Percentiles rank a stretch among this genome's conserved stretches.
phyloP scores from a whole-genome alignment of 768 basidiomycete species.

The Asterophora lycoperdoides region DNA sequence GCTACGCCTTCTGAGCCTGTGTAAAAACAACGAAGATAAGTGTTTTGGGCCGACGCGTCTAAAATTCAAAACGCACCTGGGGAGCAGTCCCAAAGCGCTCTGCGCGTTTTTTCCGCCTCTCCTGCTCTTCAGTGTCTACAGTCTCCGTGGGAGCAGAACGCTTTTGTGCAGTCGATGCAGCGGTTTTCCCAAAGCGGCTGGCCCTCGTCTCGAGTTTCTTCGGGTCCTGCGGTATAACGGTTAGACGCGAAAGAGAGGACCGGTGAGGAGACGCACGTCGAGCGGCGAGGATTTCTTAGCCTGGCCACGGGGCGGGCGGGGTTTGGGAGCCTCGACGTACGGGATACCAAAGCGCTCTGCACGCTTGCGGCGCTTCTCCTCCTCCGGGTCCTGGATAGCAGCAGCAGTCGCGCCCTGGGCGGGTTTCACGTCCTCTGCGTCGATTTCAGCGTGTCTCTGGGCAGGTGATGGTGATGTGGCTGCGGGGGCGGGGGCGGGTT shows the following conservation, averaged over 20 bases:
- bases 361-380: constrained; percentile 54
- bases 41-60: background rate
- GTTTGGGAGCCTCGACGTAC: constrained; percentile 37
- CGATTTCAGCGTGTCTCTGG: background rate
- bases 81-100: constrained; percentile 50
- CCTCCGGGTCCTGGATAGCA: constrained; percentile 39
- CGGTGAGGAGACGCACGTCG: constrained; percentile 13
- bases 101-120: constrained; percentile 56
- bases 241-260: background rate
- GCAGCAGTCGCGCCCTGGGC: constrained; percentile 11
- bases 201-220: constrained; percentile 51
- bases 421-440: background rate
- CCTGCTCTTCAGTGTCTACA: constrained; percentile 57
- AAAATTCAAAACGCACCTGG: background rate
- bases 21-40: too few species aligned
- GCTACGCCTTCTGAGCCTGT: too few species aligned
- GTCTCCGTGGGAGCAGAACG: constrained; percentile 32
- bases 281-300: constrained; percentile 19
- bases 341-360: constrained; percentile 73
- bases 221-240: constrained; percentile 32
- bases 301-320: constrained; percentile 15
- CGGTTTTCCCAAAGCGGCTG: constrained; percentile 46
- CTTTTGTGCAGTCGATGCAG: constrained; percentile 22
- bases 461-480: constrained; percentile 1
- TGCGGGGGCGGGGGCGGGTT: constrained; percentile 10